Evolutionary conservation across 2,329 filamentous ascomycete species (phyloP), one percentile per base, ranked within the genome.

Genomic region (Aspergillus puulaauensis): DNA sequence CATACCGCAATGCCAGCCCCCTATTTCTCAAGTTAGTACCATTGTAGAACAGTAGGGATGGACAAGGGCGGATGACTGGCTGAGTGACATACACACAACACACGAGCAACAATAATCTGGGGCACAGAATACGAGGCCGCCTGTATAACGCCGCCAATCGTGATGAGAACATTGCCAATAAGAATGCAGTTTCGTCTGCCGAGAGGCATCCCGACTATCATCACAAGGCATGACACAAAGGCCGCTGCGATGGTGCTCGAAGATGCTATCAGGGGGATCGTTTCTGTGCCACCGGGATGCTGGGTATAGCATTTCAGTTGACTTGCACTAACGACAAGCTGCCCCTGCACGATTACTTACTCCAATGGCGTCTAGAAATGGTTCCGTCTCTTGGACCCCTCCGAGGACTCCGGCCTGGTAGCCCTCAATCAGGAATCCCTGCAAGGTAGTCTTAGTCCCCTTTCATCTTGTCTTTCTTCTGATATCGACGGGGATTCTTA

Each of bases 21-120:
- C 37, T 40, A 40, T 40, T 40, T 1, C 2, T 17, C 14, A 17
- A 4, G 37, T 40, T 9, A 40, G 37, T 40, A 40, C 11, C 14
- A 1, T 40, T 9, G 3, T 7, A 21, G 1, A 21, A 21, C 1
- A 21, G 21, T 21, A 21, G 21, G 21, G 1, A 21, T 21, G 21
- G 21, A 21, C 21, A 21, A 21, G 21, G 21, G 35, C n/a, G n/a
- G n/a, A n/a, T n/a, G n/a, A n/a, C n/a, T n/a, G n/a, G n/a, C n/a
- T n/a, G 35, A 15, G 37, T 7, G 15, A 40, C 37, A 17, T 40
- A 40, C 57, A 47, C 53, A 57, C 17, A 70, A 58, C 15, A 71
- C 66, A 23, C 70, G 59, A 4, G 64, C 67, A 15, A 67, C 65
- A 46, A 71, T 67, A 9, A 72, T 70, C 35, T 71, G 70, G 7